These are phyloP conservation scores for Auricularia sp. DNA, from an alignment of 768 basidiomycete species.

Conservation along the genomic window DNA sequence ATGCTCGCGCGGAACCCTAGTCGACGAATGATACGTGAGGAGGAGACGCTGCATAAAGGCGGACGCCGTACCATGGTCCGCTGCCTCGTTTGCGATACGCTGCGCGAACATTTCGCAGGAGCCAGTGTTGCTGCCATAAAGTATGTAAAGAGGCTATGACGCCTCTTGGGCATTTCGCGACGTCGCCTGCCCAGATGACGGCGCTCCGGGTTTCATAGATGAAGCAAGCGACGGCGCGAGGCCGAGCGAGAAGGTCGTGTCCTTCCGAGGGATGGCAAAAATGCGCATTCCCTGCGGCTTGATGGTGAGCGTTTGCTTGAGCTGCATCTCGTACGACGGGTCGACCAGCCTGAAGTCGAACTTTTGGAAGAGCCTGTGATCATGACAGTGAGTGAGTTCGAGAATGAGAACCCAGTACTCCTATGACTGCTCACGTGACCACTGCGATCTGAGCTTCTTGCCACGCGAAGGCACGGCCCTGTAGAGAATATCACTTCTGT, in stretches of 20 bases:
- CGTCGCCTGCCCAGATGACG: background rate
- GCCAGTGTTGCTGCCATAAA: constrained; percentile 39
- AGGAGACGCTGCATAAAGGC: background rate
- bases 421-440: constrained; percentile 28
- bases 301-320: constrained; percentile 37
- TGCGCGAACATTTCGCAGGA: constrained; percentile 40
- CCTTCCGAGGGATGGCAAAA: constrained; percentile 27
- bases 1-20: constrained; percentile 29
- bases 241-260: constrained; percentile 16
- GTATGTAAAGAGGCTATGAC: constrained; percentile 24
- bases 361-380: constrained; percentile 30
- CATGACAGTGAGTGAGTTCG: constrained; percentile 22
- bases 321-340: constrained; percentile 32
- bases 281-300: constrained; percentile 35
- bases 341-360: constrained; percentile 36
- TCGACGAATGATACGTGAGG: constrained; percentile 4
- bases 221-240: constrained; percentile 28
- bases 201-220: background rate
- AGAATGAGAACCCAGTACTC: too few species aligned
- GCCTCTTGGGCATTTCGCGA: background rate
- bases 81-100: constrained; percentile 30
- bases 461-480: constrained; percentile 36
- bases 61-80: constrained; percentile 22
- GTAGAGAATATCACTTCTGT: constrained; percentile 19
- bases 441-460: constrained; percentile 36